Evolutionary conservation across 2,329 filamentous ascomycete species (phyloP), one percentile per base, ranked within the genome.

Genomic region (Hymenotorrendiella dingleyae): DNA sequence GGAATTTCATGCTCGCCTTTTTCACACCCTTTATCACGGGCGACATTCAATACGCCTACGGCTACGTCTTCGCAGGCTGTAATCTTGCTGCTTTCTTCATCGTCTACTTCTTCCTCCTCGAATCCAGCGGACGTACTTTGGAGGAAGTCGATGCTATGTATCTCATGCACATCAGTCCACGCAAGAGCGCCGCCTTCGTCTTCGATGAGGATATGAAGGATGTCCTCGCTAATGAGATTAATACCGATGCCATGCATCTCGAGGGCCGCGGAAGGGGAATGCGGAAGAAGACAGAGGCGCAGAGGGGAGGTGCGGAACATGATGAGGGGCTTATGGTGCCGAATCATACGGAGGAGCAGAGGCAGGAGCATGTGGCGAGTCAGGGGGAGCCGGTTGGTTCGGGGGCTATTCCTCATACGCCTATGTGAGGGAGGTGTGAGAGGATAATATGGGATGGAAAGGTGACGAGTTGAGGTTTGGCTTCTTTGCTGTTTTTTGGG

Each of bases 21-120:
- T 87, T 88, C 68, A 88, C 86, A 0, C 82, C 85, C 1, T 89
- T 88, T 63, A 89, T 90, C 58, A 84, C 80, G 0, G 67, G 70
- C 0, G 74, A 75, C 3, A 89, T 89, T 42, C 76, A 83, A 52
- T 89, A 83, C 63, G 72, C 72, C 1, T 59, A 55, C 55, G 85
- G 85, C 2, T 86, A 87, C 50, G 78, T 90, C 22, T 89, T 89
- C 62, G 84, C 83, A 0, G 81, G 71, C 0, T 87, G 82, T 58
- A 84, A 85, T 54, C 66, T 86, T 14, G 67, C 76, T 0, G 83
- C 75, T 0, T 75, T 78, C 0, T 50, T 79, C 0, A 63, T 88
- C 10, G 82, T 89, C 22, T 90, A 83, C 67, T 85, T 90, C 65
- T 88, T 88, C 61, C 76, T 89, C 30, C 76, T 84, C 42, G 85